Conservation (phyloP, 208 protist species). For the Balamuthia mandrillaris region DNA sequence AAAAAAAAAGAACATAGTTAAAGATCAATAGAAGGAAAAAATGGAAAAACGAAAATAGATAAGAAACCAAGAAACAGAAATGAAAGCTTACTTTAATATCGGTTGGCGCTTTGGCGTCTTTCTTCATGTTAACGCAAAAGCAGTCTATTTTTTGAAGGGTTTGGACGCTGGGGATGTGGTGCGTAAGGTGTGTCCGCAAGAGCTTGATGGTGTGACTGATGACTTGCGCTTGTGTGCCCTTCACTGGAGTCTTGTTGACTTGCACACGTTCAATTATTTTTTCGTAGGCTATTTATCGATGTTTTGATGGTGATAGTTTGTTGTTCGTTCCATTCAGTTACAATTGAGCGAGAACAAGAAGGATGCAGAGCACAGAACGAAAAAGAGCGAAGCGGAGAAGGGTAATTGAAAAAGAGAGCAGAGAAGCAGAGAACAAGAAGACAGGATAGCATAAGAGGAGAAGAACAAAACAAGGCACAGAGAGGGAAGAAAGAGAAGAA, state of each 20-base stretch:
- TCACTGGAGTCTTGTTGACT: not conserved
- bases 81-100: not conserved
- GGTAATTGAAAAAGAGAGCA: no score
- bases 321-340: no score
- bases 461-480: no score
- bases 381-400: no score
- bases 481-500: no score
- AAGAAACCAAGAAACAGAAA: not conserved
- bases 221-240: no score
- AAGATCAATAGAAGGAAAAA: not conserved
- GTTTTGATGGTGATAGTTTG: no score
- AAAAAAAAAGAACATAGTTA: not conserved
- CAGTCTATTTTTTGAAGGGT: not conserved
- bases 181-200: not conserved
- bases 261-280: not conserved
- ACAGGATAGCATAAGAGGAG: no score
- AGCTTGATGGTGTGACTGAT: not conserved
- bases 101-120: not conserved
- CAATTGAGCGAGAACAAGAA: no score
- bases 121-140: not conserved
- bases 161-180: not conserved
- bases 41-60: not conserved
- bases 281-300: not conserved
- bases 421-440: no score
- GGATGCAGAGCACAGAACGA: no score